Evolutionary conservation across 2,329 filamentous ascomycete genomes (phyloP).

Genomic region (Ceratocystis harringtonii): DNA sequence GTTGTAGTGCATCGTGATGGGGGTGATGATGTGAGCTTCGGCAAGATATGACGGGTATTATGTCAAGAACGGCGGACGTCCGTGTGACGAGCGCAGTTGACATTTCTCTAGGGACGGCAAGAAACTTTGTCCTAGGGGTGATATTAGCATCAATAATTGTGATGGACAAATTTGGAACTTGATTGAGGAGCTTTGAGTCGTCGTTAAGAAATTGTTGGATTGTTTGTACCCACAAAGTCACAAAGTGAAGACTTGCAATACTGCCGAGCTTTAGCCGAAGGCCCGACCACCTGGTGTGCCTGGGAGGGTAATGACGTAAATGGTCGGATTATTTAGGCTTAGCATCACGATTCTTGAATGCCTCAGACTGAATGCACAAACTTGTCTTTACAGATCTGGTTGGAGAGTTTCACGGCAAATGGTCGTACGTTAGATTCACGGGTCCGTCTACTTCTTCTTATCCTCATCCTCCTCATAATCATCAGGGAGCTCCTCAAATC

Average conservation of each 20-base stretch:
- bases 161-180: too few species aligned
- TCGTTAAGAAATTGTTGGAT: background rate
- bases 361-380: background rate
- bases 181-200: background rate
- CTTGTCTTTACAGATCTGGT: background rate
- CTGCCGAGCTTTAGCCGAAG: background rate
- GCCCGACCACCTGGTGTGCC: background rate
- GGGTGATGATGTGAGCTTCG: background rate
- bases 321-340: background rate
- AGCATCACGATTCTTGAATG: background rate
- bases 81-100: background rate
- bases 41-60: background rate
- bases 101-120: background rate
- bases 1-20: background rate
- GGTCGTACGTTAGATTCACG: slow-evolving; percentile 6
- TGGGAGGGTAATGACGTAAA: background rate
- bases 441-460: slow-evolving; percentile 17
- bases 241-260: background rate
- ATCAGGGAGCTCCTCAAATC: slow-evolving; percentile 48
- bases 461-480: slow-evolving; percentile 22
- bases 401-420: background rate
- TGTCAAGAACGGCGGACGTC: background rate
- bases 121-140: background rate
- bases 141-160: background rate
- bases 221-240: background rate